Percentiles rank a stretch among this genome's conserved stretches.
Evolutionary conservation across 371 early-diverging fungal genomes (phyloP).

Genomic region (Enterospora canceri): DNA sequence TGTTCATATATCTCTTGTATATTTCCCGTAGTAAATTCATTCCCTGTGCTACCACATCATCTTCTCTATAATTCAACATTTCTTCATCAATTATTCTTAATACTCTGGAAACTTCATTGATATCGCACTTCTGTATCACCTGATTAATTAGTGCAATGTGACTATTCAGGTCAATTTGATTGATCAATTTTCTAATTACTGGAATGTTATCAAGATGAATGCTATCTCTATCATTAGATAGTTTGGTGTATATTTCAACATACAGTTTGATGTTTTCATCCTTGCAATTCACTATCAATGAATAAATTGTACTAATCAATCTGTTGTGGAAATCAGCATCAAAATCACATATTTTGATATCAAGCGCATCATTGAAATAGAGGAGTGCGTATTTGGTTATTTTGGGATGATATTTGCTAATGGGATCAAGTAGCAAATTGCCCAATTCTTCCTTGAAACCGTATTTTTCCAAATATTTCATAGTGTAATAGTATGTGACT

Average conservation of each 20-base stretch:
- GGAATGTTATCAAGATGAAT: too few species aligned
- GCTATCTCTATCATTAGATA: too few species aligned
- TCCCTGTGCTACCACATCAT: slow-evolving; percentile 11
- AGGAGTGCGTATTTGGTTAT: not conserved
- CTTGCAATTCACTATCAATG: not conserved
- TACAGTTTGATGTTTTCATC: not conserved
- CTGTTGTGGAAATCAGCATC: not conserved
- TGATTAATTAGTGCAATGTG: not conserved
- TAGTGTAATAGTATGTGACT: not conserved
- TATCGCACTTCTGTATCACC: not conserved
- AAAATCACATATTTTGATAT: not conserved
- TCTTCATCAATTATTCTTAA: not conserved
- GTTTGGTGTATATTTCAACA: not conserved
- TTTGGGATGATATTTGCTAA: not conserved
- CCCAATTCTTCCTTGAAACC: not conserved
- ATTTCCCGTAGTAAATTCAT: slow-evolving; percentile 17
- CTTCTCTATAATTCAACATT: slow-evolving; percentile 2
- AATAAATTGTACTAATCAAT: not conserved
- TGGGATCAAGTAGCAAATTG: not conserved
- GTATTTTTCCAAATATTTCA: not conserved
- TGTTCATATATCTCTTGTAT: not conserved
- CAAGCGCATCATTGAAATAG: not conserved
- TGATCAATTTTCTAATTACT: not conserved
- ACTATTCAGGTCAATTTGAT: not conserved
- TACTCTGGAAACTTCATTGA: not conserved